These are phyloP conservation scores for Plenodomus biglobosus DNA, from an alignment of 2,329 filamentous ascomycete species.

Conservation along the genomic window DNA sequence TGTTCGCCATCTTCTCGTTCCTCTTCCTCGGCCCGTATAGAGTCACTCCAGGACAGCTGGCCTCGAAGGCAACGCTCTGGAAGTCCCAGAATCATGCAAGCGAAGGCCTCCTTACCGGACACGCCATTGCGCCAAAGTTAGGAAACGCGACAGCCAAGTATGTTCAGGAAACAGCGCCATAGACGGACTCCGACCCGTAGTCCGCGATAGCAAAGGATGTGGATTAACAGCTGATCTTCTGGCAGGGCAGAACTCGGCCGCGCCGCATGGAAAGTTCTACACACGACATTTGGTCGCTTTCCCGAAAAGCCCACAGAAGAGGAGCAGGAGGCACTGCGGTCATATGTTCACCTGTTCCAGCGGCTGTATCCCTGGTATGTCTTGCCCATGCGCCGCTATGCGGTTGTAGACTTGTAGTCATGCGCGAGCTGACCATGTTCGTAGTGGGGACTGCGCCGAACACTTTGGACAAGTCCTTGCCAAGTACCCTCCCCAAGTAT, in stretches of 20 bases:
- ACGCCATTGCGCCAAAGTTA: conserved; percentile 75
- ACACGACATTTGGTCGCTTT: conserved; percentile 67
- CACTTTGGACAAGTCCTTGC: conserved; percentile 64
- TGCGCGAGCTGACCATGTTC: conserved; percentile 27
- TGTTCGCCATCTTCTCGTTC: conserved; percentile 59
- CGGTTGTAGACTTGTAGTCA: conserved; percentile 15
- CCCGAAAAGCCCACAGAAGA: conserved; percentile 63
- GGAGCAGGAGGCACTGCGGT: conserved; percentile 60
- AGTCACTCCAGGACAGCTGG: conserved; percentile 35
- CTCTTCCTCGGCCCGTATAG: conserved; percentile 63
- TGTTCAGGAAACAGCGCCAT: conserved; percentile 19
- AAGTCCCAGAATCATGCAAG: conserved; percentile 22
- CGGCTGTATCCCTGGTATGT: conserved; percentile 64
- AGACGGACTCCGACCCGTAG: conserved; percentile 3
- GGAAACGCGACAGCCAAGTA: conserved; percentile 78
- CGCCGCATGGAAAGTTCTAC: conserved; percentile 66
- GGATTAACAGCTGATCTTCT: conserved; percentile 20
- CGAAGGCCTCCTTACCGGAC: conserved; percentile 57
- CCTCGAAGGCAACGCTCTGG: conserved; percentile 18
- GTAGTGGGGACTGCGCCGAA: conserved; percentile 64
- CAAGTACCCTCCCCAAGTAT: conserved; percentile 66
- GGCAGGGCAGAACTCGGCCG: conserved; percentile 63
- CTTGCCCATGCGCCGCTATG: conserved; percentile 15
- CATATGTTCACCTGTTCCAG: conserved; percentile 65
- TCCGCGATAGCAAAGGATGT: conserved; percentile 6